Percentiles rank a stretch among this genome's conserved stretches.
Evolutionary conservation across 768 basidiomycete genomes (phyloP).

Genomic region (Hygrocybe punicea): DNA sequence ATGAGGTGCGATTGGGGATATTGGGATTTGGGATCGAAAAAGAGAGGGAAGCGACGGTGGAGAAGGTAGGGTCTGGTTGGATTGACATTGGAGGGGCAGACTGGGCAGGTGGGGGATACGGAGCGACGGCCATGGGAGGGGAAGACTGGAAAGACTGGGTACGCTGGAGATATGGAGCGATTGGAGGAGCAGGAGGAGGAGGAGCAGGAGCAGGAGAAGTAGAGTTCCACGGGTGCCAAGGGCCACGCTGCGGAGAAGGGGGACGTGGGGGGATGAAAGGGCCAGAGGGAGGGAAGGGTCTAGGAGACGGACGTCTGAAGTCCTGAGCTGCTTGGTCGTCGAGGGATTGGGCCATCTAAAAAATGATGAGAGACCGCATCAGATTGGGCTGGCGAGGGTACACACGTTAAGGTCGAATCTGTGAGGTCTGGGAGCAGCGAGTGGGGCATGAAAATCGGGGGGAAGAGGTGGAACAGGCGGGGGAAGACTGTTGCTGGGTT

Average conservation of each 20-base stretch:
- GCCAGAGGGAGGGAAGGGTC: constrained; percentile 17
- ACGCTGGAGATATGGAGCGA: neutral
- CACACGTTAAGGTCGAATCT: constrained; percentile 61
- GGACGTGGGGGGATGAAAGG: too few relatives aligned
- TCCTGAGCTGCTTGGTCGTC: constrained; percentile 42
- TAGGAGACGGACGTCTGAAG: constrained; percentile 15
- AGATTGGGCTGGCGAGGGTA: constrained; percentile 22
- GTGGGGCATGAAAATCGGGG: constrained; percentile 46
- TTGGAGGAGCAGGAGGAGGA: constrained; percentile 1
- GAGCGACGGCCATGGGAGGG: too few relatives aligned
- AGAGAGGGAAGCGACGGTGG: constrained; percentile 14
- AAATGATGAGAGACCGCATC: neutral
- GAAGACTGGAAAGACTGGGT: constrained; percentile 13
- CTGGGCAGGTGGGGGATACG: too few relatives aligned
- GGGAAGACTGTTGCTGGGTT: neutral
- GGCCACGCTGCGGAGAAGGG: too few relatives aligned
- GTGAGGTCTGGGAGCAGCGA: constrained; percentile 66
- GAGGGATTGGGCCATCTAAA: constrained; percentile 62
- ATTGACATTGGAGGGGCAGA: constrained; percentile 13
- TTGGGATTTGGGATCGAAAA: constrained; percentile 27
- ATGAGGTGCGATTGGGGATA: constrained; percentile 23
- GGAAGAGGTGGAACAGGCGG: constrained; percentile 43
- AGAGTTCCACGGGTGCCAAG: constrained; percentile 18
- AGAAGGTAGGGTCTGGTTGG: constrained; percentile 15
- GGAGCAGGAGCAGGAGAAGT: constrained; percentile 10